Percentiles rank a stretch among this genome's conserved stretches.
These are phyloP conservation scores for Exophiala sideris DNA, from an alignment of 2,329 filamentous ascomycete species.

Conservation along the genomic window DNA sequence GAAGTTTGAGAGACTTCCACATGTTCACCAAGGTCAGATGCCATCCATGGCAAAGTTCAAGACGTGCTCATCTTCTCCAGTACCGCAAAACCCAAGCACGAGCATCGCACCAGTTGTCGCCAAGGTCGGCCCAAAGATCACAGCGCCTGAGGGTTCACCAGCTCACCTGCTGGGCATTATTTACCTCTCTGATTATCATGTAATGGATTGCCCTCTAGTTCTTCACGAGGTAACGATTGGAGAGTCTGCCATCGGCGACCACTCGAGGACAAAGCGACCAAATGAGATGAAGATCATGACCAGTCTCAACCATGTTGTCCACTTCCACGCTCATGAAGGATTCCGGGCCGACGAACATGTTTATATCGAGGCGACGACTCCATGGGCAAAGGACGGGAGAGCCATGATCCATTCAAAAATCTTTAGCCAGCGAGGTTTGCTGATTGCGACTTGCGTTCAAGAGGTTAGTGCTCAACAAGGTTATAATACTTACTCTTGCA, in stretches of 20 bases:
- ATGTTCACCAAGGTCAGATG: conserved; percentile 14
- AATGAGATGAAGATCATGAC: conserved; percentile 24
- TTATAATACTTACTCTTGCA: not conserved
- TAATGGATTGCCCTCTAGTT: conserved; percentile 24
- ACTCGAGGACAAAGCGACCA: conserved; percentile 7
- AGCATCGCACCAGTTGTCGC: conserved; percentile 22
- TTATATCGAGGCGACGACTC: conserved; percentile 24
- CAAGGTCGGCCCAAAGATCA: conserved; percentile 23
- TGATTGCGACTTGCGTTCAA: conserved; percentile 27
- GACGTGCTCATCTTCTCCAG: not conserved
- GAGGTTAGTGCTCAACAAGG: conserved; percentile 17
- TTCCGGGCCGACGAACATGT: conserved; percentile 26
- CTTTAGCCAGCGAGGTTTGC: conserved; percentile 18
- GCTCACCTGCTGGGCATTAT: conserved; percentile 25
- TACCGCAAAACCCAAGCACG: conserved; percentile 11
- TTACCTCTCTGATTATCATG: conserved; percentile 26
- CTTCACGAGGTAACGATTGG: conserved; percentile 19
- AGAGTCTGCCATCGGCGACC: conserved; percentile 18
- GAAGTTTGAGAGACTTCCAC: conserved; percentile 27
- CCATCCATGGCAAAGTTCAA: not conserved
- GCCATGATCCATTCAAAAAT: conserved; percentile 25
- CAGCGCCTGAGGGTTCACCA: conserved; percentile 9
- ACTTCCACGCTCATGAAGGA: conserved; percentile 25
- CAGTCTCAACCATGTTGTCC: conserved; percentile 27
- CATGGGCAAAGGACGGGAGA: conserved; percentile 27